Conservation (phyloP, 805 yeast genomes). For the Tetrapisispora phaffii region DNA sequence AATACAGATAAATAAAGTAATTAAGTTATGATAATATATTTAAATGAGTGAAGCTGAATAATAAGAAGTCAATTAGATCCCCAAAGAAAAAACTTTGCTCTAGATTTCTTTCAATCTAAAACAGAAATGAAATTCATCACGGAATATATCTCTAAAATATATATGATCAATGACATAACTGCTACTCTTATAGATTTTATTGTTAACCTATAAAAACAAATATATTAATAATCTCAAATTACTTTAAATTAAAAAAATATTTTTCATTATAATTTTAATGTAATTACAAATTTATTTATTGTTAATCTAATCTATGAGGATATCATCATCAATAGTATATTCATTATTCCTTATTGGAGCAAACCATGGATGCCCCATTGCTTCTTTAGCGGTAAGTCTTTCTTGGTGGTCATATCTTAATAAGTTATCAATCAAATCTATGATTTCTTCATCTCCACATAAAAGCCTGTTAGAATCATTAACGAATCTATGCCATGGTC, state of each 20-base stretch:
- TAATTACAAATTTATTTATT: background rate
- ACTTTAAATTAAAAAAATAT: background rate
- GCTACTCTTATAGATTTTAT: too few relatives aligned
- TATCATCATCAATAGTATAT: slow-evolving; percentile 1
- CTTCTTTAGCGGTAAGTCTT: slow-evolving; percentile 80
- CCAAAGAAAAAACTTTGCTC: too few relatives aligned
- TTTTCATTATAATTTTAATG: background rate
- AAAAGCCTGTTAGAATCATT: slow-evolving; percentile 60
- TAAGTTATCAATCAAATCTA: slow-evolving; percentile 64
- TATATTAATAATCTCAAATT: background rate
- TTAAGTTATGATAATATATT: too few relatives aligned
- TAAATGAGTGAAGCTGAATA: too few relatives aligned
- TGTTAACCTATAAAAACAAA: too few relatives aligned
- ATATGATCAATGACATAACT: too few relatives aligned
- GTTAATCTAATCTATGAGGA: background rate
- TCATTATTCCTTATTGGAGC: slow-evolving; percentile 15
- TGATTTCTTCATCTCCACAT: slow-evolving; percentile 44
- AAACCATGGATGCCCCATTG: slow-evolving; percentile 53
- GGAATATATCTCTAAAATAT: too few relatives aligned
- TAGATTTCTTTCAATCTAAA: too few relatives aligned
- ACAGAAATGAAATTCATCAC: too few relatives aligned
- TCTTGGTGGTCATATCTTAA: slow-evolving; percentile 80
- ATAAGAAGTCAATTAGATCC: too few relatives aligned
- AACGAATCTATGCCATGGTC: slow-evolving; percentile 79
- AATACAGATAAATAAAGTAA: too few relatives aligned